Conservation (phyloP, 768 basidiomycete genomes). For the Arthromyces matolae region DNA sequence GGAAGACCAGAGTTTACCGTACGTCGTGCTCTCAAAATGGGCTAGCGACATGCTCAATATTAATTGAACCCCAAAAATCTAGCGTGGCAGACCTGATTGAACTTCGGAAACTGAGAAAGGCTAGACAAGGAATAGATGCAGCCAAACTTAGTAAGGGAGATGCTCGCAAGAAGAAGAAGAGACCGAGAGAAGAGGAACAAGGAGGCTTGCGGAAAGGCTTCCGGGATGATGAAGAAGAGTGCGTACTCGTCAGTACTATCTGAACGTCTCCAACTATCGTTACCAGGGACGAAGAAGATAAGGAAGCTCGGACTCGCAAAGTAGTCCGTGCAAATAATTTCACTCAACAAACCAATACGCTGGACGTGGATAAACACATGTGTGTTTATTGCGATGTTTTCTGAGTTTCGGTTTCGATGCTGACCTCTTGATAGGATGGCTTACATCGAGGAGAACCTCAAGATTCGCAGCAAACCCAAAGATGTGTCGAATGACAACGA, state of each 20-base stretch:
- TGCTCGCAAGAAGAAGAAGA: slow-evolving; percentile 64
- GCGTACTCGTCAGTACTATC: slow-evolving; percentile 22
- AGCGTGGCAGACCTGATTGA: slow-evolving; percentile 85
- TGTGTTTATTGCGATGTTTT: too few species aligned
- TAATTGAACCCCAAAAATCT: slow-evolving; percentile 8
- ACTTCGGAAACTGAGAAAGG: slow-evolving; percentile 68
- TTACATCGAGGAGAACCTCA: slow-evolving; percentile 93
- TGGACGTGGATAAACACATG: slow-evolving; percentile 99
- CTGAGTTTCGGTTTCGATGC: too few species aligned
- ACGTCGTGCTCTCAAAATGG: slow-evolving; percentile 26
- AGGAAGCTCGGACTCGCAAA: slow-evolving; percentile 66
- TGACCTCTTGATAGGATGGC: slow-evolving; percentile 68
- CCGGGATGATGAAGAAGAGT: slow-evolving; percentile 59
- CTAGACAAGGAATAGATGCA: slow-evolving; percentile 81
- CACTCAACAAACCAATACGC: slow-evolving; percentile 92
- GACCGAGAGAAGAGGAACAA: slow-evolving; percentile 42
- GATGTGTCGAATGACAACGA: slow-evolving; percentile 43
- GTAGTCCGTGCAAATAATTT: slow-evolving; percentile 88
- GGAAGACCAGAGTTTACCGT: slow-evolving; percentile 49
- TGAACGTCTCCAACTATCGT: not conserved
- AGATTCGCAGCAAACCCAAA: slow-evolving; percentile 56
- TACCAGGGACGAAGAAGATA: slow-evolving; percentile 57
- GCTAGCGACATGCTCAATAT: not conserved
- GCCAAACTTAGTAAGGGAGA: slow-evolving; percentile 85
- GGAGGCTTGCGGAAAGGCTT: slow-evolving; percentile 58